Percentiles rank a stretch among this genome's conserved stretches.
phyloP scores from a whole-genome alignment of 1,284 basidiomycete species.

The Microbotryomycetes sp. region DNA sequence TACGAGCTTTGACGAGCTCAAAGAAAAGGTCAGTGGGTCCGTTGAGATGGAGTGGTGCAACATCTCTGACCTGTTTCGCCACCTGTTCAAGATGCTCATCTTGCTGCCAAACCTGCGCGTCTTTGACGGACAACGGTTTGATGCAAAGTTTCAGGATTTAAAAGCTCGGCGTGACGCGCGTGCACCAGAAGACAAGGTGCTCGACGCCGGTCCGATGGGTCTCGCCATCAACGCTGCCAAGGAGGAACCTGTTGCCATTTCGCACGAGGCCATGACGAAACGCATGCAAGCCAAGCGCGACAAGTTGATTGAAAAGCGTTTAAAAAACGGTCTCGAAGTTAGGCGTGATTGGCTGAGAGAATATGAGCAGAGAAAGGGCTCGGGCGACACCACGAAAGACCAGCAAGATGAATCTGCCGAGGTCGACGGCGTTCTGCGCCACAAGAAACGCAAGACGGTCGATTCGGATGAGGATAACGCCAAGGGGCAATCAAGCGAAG shows the following conservation, averaged over 20 bases:
- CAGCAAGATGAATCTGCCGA: not conserved
- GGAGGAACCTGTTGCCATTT: conserved; percentile 15
- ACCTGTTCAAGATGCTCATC: conserved; percentile 11
- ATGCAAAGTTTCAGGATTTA: conserved; percentile 25
- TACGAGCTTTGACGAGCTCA: conserved; percentile 16
- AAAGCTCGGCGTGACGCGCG: conserved; percentile 17
- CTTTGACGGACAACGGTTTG: conserved; percentile 29
- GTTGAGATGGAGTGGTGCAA: not conserved
- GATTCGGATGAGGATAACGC: not conserved
- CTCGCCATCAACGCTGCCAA: conserved; percentile 12
- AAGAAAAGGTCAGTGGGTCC: conserved; percentile 14
- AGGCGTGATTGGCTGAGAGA: conserved; percentile 4
- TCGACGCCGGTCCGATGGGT: conserved; percentile 31
- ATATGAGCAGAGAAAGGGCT: conserved; percentile 7
- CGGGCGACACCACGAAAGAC: not conserved
- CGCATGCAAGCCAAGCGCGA: conserved; percentile 6
- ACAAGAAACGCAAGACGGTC: conserved; percentile 1
- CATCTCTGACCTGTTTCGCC: not conserved
- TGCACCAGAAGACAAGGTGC: conserved; percentile 16
- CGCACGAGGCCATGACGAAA: conserved; percentile 3
- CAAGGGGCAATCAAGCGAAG: not conserved
- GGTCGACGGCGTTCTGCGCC: not conserved
- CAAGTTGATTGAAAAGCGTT: not conserved
- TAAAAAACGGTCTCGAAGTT: not conserved
- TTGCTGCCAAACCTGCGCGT: conserved; percentile 28